These are phyloP conservation scores for Borealophlyctis nickersoniae DNA, from an alignment of 192 early-diverging fungal species.

Conservation along the genomic window DNA sequence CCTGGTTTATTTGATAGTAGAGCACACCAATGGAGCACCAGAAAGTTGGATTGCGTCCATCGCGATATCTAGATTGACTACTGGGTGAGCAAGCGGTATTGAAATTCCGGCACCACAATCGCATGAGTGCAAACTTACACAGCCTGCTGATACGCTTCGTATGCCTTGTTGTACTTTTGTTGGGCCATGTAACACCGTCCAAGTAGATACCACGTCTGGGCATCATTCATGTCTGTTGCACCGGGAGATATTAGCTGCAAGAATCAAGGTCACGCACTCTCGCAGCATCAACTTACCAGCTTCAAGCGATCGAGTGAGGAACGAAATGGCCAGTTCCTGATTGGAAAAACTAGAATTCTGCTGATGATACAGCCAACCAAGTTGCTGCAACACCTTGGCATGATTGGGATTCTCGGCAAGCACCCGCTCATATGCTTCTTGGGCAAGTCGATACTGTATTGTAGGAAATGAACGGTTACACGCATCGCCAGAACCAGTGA, in stretches of 20 bases:
- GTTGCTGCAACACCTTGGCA: slow-evolving; percentile 92
- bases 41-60: slow-evolving; percentile 90
- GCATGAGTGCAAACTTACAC: too few relatives aligned
- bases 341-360: slow-evolving; percentile 77
- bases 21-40: slow-evolving; percentile 99
- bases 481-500: too few relatives aligned
- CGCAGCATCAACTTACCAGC: slow-evolving; percentile 36
- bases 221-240: slow-evolving; percentile 71
- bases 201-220: slow-evolving; percentile 92
- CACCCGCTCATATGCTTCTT: slow-evolving; percentile 91
- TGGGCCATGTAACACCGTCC: slow-evolving; percentile 97
- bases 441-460: slow-evolving; percentile 55
- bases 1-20: slow-evolving; percentile 94
- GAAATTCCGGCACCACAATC: too few relatives aligned
- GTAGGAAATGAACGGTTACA: slow-evolving; percentile 1
- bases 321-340: slow-evolving; percentile 78
- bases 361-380: slow-evolving; percentile 96
- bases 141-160: slow-evolving; percentile 96
- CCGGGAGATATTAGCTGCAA: not conserved
- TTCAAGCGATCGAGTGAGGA: slow-evolving; percentile 80
- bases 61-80: slow-evolving; percentile 55
- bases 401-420: slow-evolving; percentile 85
- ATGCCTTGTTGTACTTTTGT: slow-evolving; percentile 91
- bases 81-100: not conserved
- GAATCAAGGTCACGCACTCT: not conserved